phyloP scores from a whole-genome alignment of 441 rosid genomes.

The Croton setiger region DNA sequence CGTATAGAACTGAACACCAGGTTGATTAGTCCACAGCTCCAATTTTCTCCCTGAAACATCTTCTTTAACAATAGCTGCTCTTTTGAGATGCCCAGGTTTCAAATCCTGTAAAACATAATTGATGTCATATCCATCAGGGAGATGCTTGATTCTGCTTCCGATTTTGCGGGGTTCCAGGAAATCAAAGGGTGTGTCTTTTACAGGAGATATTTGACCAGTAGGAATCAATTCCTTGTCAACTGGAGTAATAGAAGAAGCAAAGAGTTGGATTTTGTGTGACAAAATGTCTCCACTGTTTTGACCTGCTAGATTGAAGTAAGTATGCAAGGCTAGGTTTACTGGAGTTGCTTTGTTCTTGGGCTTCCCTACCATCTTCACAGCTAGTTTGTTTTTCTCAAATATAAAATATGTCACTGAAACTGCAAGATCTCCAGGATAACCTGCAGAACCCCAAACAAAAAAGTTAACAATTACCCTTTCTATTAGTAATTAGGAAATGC shows the following conservation, averaged over 20 bases:
- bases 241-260: constrained; percentile 52
- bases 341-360: constrained; percentile 66
- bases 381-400: constrained; percentile 44
- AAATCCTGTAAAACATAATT: constrained; percentile 49
- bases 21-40: constrained; percentile 69
- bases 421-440: constrained; percentile 50
- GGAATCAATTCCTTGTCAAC: constrained; percentile 70
- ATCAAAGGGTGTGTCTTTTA: constrained; percentile 55
- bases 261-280: constrained; percentile 51
- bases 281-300: constrained; percentile 60
- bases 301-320: constrained; percentile 74
- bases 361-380: constrained; percentile 50
- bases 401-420: constrained; percentile 66
- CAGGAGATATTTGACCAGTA: constrained; percentile 42
- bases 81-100: constrained; percentile 35
- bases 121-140: constrained; percentile 65
- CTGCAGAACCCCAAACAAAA: constrained; percentile 16
- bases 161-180: constrained; percentile 45
- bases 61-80: constrained; percentile 49
- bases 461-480: too few species aligned
- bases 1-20: constrained; percentile 74
- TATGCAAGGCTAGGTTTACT: constrained; percentile 63
- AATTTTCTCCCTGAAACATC: constrained; percentile 54
- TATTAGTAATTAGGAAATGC: too few species aligned
- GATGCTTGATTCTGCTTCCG: constrained; percentile 39